These are phyloP conservation scores for Nakazawaea peltata DNA, from an alignment of 805 yeast genomes.

Conservation along the genomic window DNA sequence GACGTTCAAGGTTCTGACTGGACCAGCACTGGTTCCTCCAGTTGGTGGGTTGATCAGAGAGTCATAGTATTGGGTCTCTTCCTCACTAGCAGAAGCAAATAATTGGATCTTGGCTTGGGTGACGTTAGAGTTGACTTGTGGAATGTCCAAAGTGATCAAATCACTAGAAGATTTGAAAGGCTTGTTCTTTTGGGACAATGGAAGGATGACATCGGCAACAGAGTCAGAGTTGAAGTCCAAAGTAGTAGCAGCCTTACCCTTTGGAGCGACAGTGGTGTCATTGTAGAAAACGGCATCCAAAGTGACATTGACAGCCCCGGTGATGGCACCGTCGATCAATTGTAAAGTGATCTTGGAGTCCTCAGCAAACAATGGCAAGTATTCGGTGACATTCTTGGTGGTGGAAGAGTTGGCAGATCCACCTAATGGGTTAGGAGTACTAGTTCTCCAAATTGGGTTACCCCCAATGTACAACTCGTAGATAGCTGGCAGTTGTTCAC, in stretches of 20 bases:
- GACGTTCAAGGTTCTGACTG: conserved; percentile 21
- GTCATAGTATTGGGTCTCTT: conserved; percentile 18
- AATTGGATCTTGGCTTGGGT: conserved; percentile 19
- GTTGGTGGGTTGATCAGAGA: conserved; percentile 11
- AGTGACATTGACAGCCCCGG: conserved; percentile 14
- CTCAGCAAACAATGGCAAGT: conserved; percentile 15
- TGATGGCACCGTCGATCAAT: conserved; percentile 19
- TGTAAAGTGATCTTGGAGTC: conserved; percentile 12
- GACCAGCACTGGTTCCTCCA: conserved; percentile 15
- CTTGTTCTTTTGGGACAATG: conserved; percentile 16
- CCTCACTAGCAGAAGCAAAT: conserved; percentile 22
- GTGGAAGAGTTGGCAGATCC: conserved; percentile 17
- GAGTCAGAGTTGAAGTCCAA: conserved; percentile 15
- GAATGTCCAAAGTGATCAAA: conserved; percentile 15
- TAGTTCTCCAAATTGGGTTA: conserved; percentile 22
- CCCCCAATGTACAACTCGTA: conserved; percentile 20
- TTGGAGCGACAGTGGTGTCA: conserved; percentile 12
- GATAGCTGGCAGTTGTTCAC: conserved; percentile 15
- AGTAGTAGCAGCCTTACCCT: conserved; percentile 9
- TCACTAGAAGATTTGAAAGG: conserved; percentile 18
- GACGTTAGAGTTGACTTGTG: conserved; percentile 16
- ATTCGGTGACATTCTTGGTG: conserved; percentile 20
- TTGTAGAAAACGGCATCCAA: conserved; percentile 17
- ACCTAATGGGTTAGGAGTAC: conserved; percentile 18
- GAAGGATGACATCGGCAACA: conserved; percentile 18